phyloP scores from a whole-genome alignment of 768 basidiomycete species.

The Leccinellum albellum region DNA sequence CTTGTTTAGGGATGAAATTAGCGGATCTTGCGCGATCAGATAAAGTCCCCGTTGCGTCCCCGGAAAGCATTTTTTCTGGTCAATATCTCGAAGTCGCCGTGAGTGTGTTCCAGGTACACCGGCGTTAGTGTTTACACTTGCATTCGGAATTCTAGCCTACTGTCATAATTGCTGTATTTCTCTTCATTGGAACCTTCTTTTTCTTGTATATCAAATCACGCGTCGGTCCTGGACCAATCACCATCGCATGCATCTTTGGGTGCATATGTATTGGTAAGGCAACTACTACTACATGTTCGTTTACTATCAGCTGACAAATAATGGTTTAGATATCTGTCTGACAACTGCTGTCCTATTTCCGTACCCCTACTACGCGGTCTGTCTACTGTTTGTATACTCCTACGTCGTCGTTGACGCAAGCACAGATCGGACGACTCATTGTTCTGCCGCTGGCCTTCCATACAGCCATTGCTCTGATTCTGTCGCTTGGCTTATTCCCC shows the following conservation, averaged over 20 bases:
- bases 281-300: neutral
- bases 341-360: constrained; percentile 61
- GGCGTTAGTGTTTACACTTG: neutral
- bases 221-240: constrained; percentile 60
- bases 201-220: constrained; percentile 60
- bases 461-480: constrained; percentile 49
- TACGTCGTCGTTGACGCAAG: neutral
- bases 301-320: neutral
- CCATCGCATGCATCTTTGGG: constrained; percentile 51
- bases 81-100: constrained; percentile 53
- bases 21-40: constrained; percentile 53
- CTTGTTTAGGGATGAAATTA: constrained; percentile 59
- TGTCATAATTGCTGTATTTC: constrained; percentile 56
- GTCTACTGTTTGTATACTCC: constrained; percentile 7
- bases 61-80: constrained; percentile 43
- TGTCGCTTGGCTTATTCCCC: constrained; percentile 59
- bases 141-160: constrained; percentile 40
- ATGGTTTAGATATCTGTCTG: constrained; percentile 49
- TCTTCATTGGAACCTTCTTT: constrained; percentile 56
- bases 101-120: constrained; percentile 3
- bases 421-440: constrained; percentile 48
- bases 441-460: constrained; percentile 59
- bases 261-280: constrained; percentile 56
- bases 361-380: constrained; percentile 55
- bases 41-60: constrained; percentile 36